A percentile compares a stretch with the other conserved stretches of the same genome.
These are phyloP conservation scores for Zizania palustris DNA, from an alignment of 202 grass and related monocot genomes.

Conservation along the genomic window DNA sequence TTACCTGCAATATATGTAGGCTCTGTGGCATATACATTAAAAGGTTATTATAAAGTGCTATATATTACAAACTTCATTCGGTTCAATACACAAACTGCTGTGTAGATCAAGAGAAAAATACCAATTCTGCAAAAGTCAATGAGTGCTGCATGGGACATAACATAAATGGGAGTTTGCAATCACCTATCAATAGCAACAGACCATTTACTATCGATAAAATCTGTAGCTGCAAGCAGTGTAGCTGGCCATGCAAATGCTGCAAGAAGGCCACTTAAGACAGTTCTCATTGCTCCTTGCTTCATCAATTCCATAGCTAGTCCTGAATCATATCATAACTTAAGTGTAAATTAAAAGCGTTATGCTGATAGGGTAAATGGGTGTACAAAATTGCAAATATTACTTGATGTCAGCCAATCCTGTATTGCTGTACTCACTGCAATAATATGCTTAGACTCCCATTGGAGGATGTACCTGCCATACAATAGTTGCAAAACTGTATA, in stretches of 20 bases:
- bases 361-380: neutral
- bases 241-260: constrained; percentile 83
- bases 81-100: neutral
- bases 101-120: neutral
- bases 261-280: constrained; percentile 76
- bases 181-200: constrained; percentile 93
- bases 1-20: neutral
- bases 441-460: constrained; percentile 90
- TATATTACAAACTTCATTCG: neutral
- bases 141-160: neutral
- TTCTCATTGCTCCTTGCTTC: constrained; percentile 91
- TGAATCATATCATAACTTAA: constrained; percentile 42
- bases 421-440: constrained; percentile 91
- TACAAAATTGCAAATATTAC: constrained; percentile 54
- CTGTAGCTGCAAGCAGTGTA: constrained; percentile 75
- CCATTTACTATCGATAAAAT: constrained; percentile 99
- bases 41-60: neutral
- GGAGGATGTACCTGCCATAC: constrained; percentile 73
- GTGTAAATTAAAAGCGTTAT: neutral
- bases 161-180: constrained; percentile 23
- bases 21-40: neutral
- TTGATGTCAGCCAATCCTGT: constrained; percentile 98
- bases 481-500: constrained; percentile 21
- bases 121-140: neutral
- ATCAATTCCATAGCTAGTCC: constrained; percentile 81